A percentile compares a stretch with the other conserved stretches of the same genome.
These are phyloP conservation scores for Vicia faba DNA, from an alignment of 306 rosid genomes.

Conservation along the genomic window DNA sequence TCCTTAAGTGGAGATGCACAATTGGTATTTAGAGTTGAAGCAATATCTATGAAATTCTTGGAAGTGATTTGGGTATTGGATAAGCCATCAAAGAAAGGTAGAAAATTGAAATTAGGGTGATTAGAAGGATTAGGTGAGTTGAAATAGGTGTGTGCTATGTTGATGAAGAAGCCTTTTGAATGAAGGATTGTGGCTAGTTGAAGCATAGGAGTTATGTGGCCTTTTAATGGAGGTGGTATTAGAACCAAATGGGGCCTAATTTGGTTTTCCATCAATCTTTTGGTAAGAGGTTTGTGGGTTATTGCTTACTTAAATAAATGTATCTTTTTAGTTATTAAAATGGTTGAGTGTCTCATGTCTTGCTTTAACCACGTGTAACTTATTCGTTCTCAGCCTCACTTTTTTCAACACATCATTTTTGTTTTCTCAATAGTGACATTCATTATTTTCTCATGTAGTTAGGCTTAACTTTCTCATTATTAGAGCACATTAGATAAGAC, in stretches of 20 bases:
- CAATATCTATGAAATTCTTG: not conserved
- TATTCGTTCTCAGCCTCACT: no score
- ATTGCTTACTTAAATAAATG: not conserved
- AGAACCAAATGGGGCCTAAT: conserved; percentile 31
- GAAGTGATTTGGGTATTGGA: conserved; percentile 34
- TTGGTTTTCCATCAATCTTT: not conserved
- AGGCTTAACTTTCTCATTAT: no score
- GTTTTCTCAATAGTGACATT: no score
- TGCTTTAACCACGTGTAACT: no score
- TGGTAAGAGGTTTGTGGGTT: not conserved
- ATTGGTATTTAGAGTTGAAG: conserved; percentile 21
- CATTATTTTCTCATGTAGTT: no score
- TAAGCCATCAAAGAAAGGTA: conserved; percentile 45
- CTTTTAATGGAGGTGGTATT: conserved; percentile 43
- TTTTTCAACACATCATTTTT: no score
- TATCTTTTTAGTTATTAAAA: no score
- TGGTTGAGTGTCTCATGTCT: no score
- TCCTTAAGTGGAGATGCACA: conserved; percentile 41
- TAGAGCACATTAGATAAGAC: no score
- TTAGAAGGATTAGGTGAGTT: conserved; percentile 46
- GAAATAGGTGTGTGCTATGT: conserved; percentile 45
- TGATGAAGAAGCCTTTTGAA: conserved; percentile 50
- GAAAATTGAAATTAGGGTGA: conserved; percentile 41
- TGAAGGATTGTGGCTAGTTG: conserved; percentile 47
- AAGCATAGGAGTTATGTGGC: conserved; percentile 50